Base-by-base conservation (phyloP, 352 stramenopile genomes). In the Phytophthora citricola region DNA sequence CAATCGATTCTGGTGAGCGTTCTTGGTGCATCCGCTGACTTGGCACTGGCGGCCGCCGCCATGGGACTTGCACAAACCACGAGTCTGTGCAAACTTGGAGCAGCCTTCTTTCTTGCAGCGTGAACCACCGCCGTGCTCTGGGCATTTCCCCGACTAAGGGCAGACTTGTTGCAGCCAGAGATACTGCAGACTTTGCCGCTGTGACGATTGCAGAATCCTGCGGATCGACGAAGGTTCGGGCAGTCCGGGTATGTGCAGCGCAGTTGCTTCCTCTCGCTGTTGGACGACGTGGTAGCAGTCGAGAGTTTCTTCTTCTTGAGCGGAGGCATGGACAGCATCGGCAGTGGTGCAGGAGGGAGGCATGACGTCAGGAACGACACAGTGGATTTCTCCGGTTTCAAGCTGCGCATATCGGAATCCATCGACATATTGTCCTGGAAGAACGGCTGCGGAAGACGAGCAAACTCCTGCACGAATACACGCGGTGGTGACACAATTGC, bases 61-160 rank as follows among this genome's bases (percentile, higher is more conserved):
- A 43, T 97, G 90, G 6, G 85, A 92, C 58, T 93, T 93, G 71
- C 90, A 97, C 20, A 94, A 78, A 5, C 89, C 88, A 11, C 85
- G 73, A 2, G 85, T 91, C 57, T 93, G 85, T 0, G 87, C 86
- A 63, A 95, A 95, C 67, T 97, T 96, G 53, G 76, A 79, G 60
- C 90, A 97, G 15, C 81, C 85, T 7, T 91, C 84, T 45, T 85
- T 81, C 63, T 93, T 93, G 69, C 90, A 96, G 7, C 89, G 84
- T 6, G 87, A 92, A 22, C 87, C 90, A 22, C 90, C 90, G 12
- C 90, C 90, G 56, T 97, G 90, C 48, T 93, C 76, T 3, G 87
- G 87, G 54, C 90, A 97, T 51, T 94, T 92, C 51, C 87, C 17
- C 87, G 85, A 50, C 85, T 94, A 31, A 94, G 75, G 2, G 85